Evolutionary conservation across 176 grass and related monocot species (phyloP), one percentile per base, ranked within the genome.

Genomic region (Oryza brachyantha): DNA sequence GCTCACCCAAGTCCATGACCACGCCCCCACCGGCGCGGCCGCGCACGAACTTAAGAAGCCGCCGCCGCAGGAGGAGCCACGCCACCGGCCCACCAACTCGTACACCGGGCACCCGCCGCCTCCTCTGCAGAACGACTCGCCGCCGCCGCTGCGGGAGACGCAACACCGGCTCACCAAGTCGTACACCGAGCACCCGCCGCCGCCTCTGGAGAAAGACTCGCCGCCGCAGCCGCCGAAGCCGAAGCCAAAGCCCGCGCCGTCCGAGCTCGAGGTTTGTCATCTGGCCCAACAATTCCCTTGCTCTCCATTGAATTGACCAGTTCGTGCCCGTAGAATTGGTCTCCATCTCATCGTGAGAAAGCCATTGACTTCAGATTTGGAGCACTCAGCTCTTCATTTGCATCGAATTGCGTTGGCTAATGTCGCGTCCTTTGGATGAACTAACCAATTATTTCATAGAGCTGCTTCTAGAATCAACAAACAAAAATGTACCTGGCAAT

Each of bases 251-350:
- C 19, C 60, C 7, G 66, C 2, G 61, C 27, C 43, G 12, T 27
- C 46, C n/a, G 46, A 74, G 70, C 86, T 89, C 42, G 42, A 81
- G 86, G 86, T 87, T 12, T 37, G 84, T 24, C 52, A 24, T 57
- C 1, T 69, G 12, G 2, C 3, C 19, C 8, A 41, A 58, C 22
- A 61, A 14, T 35, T 24, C 70, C 8, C 79, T 37, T 16, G 68
- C 38, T 12, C 16, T 68, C 70, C 57, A 65, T 54, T 71, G 16
- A 35, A 29, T 61, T 55, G 13, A 21, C 31, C 31, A 7, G 29
- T 16, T 1, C 24, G 12, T 19, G 0, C 17, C 0, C 2, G 55
- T 68, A 52, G 5, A 27, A 70, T 19, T 52, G 25, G 8, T 58
- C 25, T 17, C 37, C 22, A 28, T 66, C 24, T 4, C 70, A n/a